Evolutionary conservation across 495 filamentous ascomycete genomes (phyloP).

Genomic region (Talaromyces proteolyticus): DNA sequence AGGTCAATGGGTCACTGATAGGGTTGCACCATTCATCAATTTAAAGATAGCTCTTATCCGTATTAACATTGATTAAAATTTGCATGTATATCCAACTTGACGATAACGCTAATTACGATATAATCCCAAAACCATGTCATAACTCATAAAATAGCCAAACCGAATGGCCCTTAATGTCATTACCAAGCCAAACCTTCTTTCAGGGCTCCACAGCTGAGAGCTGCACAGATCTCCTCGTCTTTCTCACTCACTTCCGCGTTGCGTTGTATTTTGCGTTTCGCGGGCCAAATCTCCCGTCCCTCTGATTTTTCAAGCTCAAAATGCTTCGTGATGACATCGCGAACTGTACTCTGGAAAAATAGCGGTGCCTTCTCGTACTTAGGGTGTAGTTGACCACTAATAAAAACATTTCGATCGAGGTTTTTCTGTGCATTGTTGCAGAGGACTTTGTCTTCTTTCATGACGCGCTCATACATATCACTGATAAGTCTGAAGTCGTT

Average conservation of each 20-base stretch:
- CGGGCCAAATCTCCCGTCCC: slow-evolving; percentile 38
- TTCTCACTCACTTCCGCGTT: slow-evolving; percentile 17
- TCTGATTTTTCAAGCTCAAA: slow-evolving; percentile 29
- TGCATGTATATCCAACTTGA: too few relatives aligned
- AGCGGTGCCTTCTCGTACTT: slow-evolving; percentile 42
- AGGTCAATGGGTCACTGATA: too few relatives aligned
- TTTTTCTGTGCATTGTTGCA: slow-evolving; percentile 39
- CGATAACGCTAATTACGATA: too few relatives aligned
- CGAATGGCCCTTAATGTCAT: slow-evolving; percentile 5
- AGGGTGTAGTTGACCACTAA: slow-evolving; percentile 45
- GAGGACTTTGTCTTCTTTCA: slow-evolving; percentile 34
- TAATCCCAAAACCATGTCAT: too few relatives aligned
- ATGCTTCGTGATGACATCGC: slow-evolving; percentile 35
- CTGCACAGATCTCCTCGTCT: slow-evolving; percentile 21
- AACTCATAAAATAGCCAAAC: too few relatives aligned
- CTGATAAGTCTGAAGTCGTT: slow-evolving; percentile 27
- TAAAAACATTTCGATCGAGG: slow-evolving; percentile 38
- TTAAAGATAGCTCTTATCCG: too few relatives aligned
- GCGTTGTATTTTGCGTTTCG: slow-evolving; percentile 18
- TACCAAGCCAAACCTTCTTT: slow-evolving; percentile 23
- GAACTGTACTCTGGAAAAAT: slow-evolving; percentile 38
- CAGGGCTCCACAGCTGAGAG: slow-evolving; percentile 18
- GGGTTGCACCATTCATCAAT: too few relatives aligned
- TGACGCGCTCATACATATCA: slow-evolving; percentile 29
- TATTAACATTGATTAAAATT: too few relatives aligned